Evolutionary conservation across 1,139 yeast genomes (phyloP), one percentile per base, ranked within the genome.

Genomic region (Yamadazyma spencermartinsiae): DNA sequence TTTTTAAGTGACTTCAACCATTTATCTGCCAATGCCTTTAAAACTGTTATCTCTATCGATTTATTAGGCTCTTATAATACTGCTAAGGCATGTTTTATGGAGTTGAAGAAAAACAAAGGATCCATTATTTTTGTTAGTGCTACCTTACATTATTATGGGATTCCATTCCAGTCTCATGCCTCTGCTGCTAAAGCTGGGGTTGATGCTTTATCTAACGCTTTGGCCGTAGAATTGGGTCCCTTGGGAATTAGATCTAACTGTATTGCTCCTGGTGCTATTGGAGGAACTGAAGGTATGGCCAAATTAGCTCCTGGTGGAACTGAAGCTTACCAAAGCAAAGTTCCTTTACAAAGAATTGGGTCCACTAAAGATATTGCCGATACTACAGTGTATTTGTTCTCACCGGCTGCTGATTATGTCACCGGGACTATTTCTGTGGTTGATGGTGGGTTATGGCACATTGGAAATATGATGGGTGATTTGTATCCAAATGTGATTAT

Each of bases 151-250:
- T 86, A 86, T 61, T 78, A 82, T 51, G 96, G 96, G 14, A 78
- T 85, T 7, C 95, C 96, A 6, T 79, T 84, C 63, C 96, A 89
- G 62, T 56, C 78, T 5, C 97, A 88, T 50, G 96, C 87, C 1
- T 85, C 89, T 2, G 96, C 97, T 0, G 96, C 96, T 5, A 89
- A 89, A 64, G 96, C 96, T 1, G 97, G 96, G 15, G 79, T 89
- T 25, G 97, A 90, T 56, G 94, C 96, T 0, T 66, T 89, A 32
- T 80, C 89, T 15, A 80, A 83, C 48, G 83, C 88, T 0, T 62
- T 89, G 45, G 95, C 96, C 0, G 89, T 86, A 7, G 97, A 89
- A 61, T 69, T 87, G 44, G 97, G 96, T 1, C 95, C 96, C 0
- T 57, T 85, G 41, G 96, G 97, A 3, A 76, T 89, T 34, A 73